These are phyloP conservation scores for Larix kaempferi DNA, from an alignment of 75 land plant genomes.

Conservation along the genomic window DNA sequence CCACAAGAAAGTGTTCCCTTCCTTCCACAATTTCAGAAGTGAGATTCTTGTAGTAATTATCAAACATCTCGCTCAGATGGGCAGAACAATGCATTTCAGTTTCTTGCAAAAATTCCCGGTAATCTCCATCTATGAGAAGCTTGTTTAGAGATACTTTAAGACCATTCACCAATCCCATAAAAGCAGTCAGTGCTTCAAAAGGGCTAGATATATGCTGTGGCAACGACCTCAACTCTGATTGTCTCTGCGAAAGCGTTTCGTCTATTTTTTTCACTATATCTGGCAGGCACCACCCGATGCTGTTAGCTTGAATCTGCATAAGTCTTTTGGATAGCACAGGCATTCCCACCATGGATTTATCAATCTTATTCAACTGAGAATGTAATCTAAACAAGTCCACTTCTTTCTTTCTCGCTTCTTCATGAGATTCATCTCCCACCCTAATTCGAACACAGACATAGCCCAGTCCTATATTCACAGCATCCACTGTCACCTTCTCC, in stretches of 20 bases:
- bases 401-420: conserved; percentile 34
- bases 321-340: conserved; percentile 41
- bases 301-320: conserved; percentile 37
- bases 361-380: conserved; percentile 36
- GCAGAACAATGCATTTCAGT: conserved; percentile 23
- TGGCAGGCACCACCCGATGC: conserved; percentile 31
- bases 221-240: conserved; percentile 22
- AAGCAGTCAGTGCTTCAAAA: conserved; percentile 29
- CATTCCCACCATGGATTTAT: conserved; percentile 43
- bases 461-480: conserved; percentile 59
- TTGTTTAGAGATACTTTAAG: conserved; percentile 2
- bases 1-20: not conserved
- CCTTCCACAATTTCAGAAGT: not conserved
- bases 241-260: conserved; percentile 15
- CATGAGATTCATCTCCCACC: conserved; percentile 35
- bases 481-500: conserved; percentile 55
- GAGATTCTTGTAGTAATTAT: not conserved
- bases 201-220: conserved; percentile 18
- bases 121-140: conserved; percentile 37
- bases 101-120: conserved; percentile 36
- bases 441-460: conserved; percentile 65
- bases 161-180: conserved; percentile 5
- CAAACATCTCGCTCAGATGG: not conserved
- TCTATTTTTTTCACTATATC: conserved; percentile 7
- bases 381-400: conserved; percentile 31